Percentiles rank a stretch among this genome's conserved stretches.
phyloP scores from a whole-genome alignment of 1,139 yeast species.

The Nadsonia commutata region DNA sequence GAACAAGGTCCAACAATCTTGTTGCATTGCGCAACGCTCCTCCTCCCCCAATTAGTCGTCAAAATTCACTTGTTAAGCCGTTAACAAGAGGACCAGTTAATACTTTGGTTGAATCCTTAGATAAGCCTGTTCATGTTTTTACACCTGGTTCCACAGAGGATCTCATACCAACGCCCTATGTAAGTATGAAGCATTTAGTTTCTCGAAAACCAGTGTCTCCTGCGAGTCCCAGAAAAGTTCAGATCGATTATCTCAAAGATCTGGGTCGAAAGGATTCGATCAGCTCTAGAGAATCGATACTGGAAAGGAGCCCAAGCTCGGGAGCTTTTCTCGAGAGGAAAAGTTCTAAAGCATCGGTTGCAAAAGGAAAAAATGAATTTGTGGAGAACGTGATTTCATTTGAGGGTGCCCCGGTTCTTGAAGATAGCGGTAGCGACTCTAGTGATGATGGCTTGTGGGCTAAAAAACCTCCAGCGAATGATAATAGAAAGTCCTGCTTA shows the following conservation, averaged over 20 bases:
- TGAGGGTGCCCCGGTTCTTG: constrained; percentile 50
- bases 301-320: no score
- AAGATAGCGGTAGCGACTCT: constrained; percentile 27
- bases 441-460: constrained; percentile 51
- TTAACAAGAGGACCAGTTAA: not conserved
- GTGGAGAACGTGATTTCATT: constrained; percentile 33
- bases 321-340: not conserved
- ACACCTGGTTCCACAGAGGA: not conserved
- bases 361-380: not conserved
- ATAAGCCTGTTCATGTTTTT: not conserved
- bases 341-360: constrained; percentile 3
- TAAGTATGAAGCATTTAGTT: not conserved
- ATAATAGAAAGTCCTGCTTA: not conserved
- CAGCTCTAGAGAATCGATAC: no score
- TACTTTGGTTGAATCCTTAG: not conserved
- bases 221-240: not conserved
- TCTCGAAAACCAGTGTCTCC: not conserved
- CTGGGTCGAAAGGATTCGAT: constrained; percentile 1
- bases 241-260: not conserved
- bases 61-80: not conserved
- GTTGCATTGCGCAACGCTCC: constrained; percentile 1
- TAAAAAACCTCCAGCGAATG: constrained; percentile 26
- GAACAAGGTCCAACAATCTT: not conserved
- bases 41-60: not conserved
- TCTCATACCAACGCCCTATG: not conserved